Percentiles rank a stretch among this genome's conserved stretches.
Conservation (phyloP, 495 filamentous ascomycete species). For the Penicillium atrosanguineum region DNA sequence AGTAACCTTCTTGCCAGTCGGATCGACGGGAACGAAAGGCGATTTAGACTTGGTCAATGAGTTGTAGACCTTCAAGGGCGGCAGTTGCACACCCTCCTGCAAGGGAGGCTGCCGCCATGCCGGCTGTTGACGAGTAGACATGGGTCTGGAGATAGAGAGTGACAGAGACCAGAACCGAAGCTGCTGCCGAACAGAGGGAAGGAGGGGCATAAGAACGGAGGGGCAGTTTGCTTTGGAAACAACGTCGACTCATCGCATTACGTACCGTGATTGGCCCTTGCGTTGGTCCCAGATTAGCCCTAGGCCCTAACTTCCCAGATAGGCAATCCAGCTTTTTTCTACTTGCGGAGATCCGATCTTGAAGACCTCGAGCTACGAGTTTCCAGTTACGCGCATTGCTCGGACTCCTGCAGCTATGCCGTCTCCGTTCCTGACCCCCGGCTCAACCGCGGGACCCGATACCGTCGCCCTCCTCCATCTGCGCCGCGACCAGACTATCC, state of each 20-base stretch:
- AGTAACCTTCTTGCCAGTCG: conserved; percentile 61
- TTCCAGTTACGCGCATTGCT: background rate
- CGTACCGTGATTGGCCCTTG: conserved; percentile 16
- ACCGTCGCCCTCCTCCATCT: conserved; percentile 77
- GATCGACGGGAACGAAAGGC: conserved; percentile 72
- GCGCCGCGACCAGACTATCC: conserved; percentile 75
- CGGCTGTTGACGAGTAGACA: conserved; percentile 47
- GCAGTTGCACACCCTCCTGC: conserved; percentile 32
- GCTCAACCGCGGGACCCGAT: conserved; percentile 50
- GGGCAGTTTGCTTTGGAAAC: conserved; percentile 18
- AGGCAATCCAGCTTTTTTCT: conserved; percentile 24
- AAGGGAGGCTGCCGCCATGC: conserved; percentile 45
- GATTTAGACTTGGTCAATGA: conserved; percentile 71
- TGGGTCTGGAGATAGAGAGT: conserved; percentile 9
- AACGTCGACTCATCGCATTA: conserved; percentile 16
- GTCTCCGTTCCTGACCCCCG: conserved; percentile 73
- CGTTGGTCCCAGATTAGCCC: conserved; percentile 20
- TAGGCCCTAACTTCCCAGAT: conserved; percentile 34
- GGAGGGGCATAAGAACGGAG: conserved; percentile 32
- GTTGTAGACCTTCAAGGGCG: conserved; percentile 60
- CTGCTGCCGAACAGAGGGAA: conserved; percentile 17
- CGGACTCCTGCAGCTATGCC: conserved; percentile 24
- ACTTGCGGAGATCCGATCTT: conserved; percentile 13
- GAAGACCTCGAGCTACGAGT: background rate
- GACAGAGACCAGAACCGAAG: conserved; percentile 7